Evolutionary conservation across 257 asterid species (phyloP).

Genomic region (Ehretia macrophylla): DNA sequence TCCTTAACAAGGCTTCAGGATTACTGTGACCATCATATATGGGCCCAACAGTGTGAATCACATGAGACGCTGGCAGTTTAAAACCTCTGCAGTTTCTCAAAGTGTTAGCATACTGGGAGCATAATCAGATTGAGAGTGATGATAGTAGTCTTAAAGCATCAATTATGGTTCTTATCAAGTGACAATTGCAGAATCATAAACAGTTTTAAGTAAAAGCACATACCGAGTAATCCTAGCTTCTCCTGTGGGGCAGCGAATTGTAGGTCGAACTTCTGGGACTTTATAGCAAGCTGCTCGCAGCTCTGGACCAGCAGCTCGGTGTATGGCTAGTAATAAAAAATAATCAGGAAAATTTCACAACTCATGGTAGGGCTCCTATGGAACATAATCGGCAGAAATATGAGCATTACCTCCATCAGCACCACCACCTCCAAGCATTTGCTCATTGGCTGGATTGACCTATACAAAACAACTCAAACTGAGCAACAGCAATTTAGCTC

Average conservation of each 20-base stretch:
- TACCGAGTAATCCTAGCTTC: slow-evolving; percentile 98
- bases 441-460: slow-evolving; percentile 95
- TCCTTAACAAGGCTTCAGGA: slow-evolving; percentile 62
- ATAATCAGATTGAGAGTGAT: background rate
- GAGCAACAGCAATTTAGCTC: background rate
- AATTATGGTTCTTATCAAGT: background rate
- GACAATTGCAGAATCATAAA: background rate
- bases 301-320: slow-evolving; percentile 95
- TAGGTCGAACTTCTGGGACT: slow-evolving; percentile 75
- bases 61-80: slow-evolving; percentile 86
- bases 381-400: slow-evolving; percentile 6
- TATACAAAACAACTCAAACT: slow-evolving; percentile 20
- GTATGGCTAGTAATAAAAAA: slow-evolving; percentile 56
- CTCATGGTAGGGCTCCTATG: background rate
- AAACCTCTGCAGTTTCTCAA: slow-evolving; percentile 61
- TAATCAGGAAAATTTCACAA: slow-evolving; percentile 11
- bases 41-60: slow-evolving; percentile 96
- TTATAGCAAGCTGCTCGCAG: slow-evolving; percentile 66
- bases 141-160: background rate
- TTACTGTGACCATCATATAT: slow-evolving; percentile 49
- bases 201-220: slow-evolving; percentile 11
- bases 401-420: slow-evolving; percentile 86
- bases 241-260: slow-evolving; percentile 95
- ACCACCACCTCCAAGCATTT: slow-evolving; percentile 95
- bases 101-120: slow-evolving; percentile 16